These are phyloP conservation scores for Theobroma cacao DNA, from an alignment of 345 rosid species.

Conservation along the genomic window DNA sequence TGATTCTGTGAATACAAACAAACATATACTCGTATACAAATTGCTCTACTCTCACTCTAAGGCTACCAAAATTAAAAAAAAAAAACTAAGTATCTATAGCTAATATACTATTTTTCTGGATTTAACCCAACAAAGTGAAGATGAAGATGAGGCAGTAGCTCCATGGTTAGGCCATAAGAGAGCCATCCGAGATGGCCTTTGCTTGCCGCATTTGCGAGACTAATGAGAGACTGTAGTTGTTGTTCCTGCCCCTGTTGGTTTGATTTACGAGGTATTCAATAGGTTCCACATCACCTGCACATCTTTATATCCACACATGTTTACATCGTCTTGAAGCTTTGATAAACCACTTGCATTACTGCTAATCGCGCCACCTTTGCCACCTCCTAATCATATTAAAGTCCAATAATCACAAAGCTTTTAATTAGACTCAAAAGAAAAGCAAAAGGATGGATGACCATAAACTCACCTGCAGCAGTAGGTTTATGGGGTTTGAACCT, in stretches of 20 bases:
- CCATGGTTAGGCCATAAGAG: not conserved
- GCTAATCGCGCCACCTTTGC: not conserved
- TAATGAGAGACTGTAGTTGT: not conserved
- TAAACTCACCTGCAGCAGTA: not conserved
- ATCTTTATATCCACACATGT: slow-evolving; percentile 17
- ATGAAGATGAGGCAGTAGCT: not conserved
- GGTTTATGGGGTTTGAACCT: slow-evolving; percentile 7
- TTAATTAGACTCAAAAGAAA: not conserved
- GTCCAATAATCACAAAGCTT: too few species aligned
- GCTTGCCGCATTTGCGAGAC: not conserved
- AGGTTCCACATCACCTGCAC: slow-evolving; percentile 21
- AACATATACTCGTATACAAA: not conserved
- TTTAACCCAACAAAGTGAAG: slow-evolving; percentile 1
- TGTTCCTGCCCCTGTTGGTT: not conserved
- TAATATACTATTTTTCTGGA: not conserved
- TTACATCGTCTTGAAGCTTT: slow-evolving; percentile 18
- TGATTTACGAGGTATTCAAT: not conserved
- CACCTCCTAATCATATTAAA: not conserved
- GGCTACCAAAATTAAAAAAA: too few species aligned
- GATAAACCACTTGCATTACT: not conserved
- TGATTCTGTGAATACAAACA: not conserved
- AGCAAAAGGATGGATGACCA: not conserved
- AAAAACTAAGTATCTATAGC: not conserved
- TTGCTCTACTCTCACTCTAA: not conserved
- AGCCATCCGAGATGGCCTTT: not conserved